Evolutionary conservation across 805 yeast genomes (phyloP).

Genomic region (Saccharomycopsis vini): DNA sequence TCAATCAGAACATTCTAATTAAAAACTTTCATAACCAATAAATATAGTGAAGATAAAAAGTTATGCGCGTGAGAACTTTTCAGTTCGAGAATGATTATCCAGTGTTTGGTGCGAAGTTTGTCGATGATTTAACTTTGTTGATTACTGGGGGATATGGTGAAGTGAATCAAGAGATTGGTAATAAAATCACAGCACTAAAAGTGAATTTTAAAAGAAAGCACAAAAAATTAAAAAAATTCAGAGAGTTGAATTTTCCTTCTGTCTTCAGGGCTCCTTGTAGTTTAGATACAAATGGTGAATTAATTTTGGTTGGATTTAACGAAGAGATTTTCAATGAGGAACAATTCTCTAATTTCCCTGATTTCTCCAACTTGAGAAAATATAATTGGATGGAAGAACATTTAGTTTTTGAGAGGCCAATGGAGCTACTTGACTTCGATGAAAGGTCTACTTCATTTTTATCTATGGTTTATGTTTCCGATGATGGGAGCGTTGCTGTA

Average conservation of each 20-base stretch:
- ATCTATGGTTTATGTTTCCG: slow-evolving; percentile 40
- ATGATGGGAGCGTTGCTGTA: slow-evolving; percentile 55
- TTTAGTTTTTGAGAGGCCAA: slow-evolving; percentile 48
- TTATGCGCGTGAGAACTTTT: slow-evolving; percentile 13
- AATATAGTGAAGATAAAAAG: not conserved
- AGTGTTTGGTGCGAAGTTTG: slow-evolving; percentile 67
- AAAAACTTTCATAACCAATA: no score
- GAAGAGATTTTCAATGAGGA: slow-evolving; percentile 52
- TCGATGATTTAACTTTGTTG: slow-evolving; percentile 48
- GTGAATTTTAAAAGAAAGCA: slow-evolving; percentile 42
- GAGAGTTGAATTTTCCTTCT: slow-evolving; percentile 52
- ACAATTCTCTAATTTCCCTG: slow-evolving; percentile 17
- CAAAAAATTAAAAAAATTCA: slow-evolving; percentile 40
- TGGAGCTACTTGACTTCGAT: slow-evolving; percentile 43
- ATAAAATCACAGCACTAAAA: slow-evolving; percentile 61
- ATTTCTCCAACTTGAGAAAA: slow-evolving; percentile 44
- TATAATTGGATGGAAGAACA: slow-evolving; percentile 48
- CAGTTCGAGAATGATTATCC: slow-evolving; percentile 51
- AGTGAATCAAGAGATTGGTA: slow-evolving; percentile 81
- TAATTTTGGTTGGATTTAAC: slow-evolving; percentile 69
- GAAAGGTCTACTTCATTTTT: slow-evolving; percentile 28
- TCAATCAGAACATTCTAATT: no score
- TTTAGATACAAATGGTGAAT: slow-evolving; percentile 43
- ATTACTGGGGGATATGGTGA: slow-evolving; percentile 96
- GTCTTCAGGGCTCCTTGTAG: slow-evolving; percentile 87